Percentiles rank a stretch among this genome's conserved stretches.
Evolutionary conservation across 768 basidiomycete genomes (phyloP).

Genomic region (Calocybe gangraenosa): DNA sequence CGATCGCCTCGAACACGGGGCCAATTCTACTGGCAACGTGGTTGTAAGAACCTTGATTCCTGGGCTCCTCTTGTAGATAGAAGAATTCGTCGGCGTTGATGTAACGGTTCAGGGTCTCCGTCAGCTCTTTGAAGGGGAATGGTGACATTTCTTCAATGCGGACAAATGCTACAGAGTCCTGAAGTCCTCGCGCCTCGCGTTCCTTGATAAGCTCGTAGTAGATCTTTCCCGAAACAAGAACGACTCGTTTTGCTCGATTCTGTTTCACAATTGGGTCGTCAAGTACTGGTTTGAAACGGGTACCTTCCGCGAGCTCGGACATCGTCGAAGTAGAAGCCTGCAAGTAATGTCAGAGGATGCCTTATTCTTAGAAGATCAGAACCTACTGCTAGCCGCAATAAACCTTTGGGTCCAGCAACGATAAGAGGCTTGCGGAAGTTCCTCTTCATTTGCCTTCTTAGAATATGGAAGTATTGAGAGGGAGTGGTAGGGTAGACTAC

Average conservation of each 20-base stretch:
- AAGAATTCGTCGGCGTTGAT: slow-evolving; percentile 33
- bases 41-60: slow-evolving; percentile 79
- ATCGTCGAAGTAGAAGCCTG: slow-evolving; percentile 75
- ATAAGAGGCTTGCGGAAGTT: slow-evolving; percentile 87
- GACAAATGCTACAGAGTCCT: slow-evolving; percentile 57
- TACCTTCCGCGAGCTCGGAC: slow-evolving; percentile 53
- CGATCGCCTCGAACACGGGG: slow-evolving; percentile 41
- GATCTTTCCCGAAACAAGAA: slow-evolving; percentile 77
- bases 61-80: slow-evolving; percentile 88
- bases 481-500: slow-evolving; percentile 85
- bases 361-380: slow-evolving; percentile 16
- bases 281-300: slow-evolving; percentile 66
- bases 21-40: slow-evolving; percentile 61
- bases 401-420: slow-evolving; percentile 80
- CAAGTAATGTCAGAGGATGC: neutral
- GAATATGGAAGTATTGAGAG: slow-evolving; percentile 89
- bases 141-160: slow-evolving; percentile 86
- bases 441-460: slow-evolving; percentile 80
- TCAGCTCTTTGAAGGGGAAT: slow-evolving; percentile 70
- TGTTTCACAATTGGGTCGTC: slow-evolving; percentile 40
- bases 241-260: slow-evolving; percentile 52
- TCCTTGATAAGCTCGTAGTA: slow-evolving; percentile 85
- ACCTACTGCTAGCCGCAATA: slow-evolving; percentile 68
- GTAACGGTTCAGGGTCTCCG: slow-evolving; percentile 44
- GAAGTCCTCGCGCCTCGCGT: slow-evolving; percentile 45